These are phyloP conservation scores for Quercus cerris DNA, from an alignment of 306 rosid genomes.

Conservation along the genomic window DNA sequence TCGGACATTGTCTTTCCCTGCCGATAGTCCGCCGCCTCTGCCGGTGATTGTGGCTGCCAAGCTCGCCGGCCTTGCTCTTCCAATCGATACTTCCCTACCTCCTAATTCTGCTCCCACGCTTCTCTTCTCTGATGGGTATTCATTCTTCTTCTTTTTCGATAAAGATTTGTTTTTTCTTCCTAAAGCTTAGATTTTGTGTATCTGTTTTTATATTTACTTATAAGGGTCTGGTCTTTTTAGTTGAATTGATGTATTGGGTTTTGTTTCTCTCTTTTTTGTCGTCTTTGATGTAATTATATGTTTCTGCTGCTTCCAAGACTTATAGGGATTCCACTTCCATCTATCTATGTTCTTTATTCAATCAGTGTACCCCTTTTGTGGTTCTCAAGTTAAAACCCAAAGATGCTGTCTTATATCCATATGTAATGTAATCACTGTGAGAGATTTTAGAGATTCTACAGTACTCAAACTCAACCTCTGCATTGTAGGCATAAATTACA, in stretches of 20 bases:
- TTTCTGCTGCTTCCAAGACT: no score
- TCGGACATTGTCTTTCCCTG: slow-evolving; percentile 48
- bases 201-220: background rate
- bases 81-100: slow-evolving; percentile 48
- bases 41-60: slow-evolving; percentile 68
- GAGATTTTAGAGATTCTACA: background rate
- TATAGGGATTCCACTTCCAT: no score
- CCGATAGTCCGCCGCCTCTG: slow-evolving; percentile 67
- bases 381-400: no score
- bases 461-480: background rate
- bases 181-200: background rate
- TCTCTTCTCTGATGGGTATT: slow-evolving; percentile 64
- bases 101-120: slow-evolving; percentile 53
- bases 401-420: no score
- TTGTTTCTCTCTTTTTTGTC: no score
- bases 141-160: background rate
- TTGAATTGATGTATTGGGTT: no score
- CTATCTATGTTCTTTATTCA: no score
- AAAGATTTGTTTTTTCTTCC: background rate
- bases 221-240: no score
- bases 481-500: slow-evolving; percentile 54
- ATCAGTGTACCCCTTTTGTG: no score
- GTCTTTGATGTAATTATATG: no score
- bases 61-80: slow-evolving; percentile 47
- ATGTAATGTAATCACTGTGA: background rate